Conservation (phyloP, 805 yeast genomes). For the Saccharomycopsis olivae region DNA sequence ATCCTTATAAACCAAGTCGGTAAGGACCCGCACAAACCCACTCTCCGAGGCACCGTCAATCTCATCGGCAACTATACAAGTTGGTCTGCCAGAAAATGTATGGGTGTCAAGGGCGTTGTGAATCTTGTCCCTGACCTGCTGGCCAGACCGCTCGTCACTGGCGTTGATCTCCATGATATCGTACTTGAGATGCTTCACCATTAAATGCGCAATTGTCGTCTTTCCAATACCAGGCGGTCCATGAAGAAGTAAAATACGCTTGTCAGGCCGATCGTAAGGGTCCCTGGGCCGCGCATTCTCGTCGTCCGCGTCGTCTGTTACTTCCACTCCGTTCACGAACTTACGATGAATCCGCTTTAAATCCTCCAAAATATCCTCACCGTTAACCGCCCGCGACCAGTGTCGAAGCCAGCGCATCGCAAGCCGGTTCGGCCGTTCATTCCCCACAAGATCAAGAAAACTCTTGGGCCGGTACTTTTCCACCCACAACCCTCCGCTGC, state of each 20-base stretch:
- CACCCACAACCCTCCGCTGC: slow-evolving; percentile 31
- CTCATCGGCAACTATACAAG: slow-evolving; percentile 81
- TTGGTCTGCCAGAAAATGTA: slow-evolving; percentile 61
- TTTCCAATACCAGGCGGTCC: slow-evolving; percentile 96
- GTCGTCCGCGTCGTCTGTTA: slow-evolving; percentile 3
- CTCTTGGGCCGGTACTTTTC: slow-evolving; percentile 59
- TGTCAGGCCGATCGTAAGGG: slow-evolving; percentile 46
- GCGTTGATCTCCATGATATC: slow-evolving; percentile 81
- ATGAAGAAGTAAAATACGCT: slow-evolving; percentile 60
- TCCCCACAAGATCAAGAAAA: slow-evolving; percentile 61
- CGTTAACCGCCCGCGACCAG: slow-evolving; percentile 54
- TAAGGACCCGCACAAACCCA: slow-evolving; percentile 46
- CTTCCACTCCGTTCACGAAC: slow-evolving; percentile 10
- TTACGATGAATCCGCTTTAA: slow-evolving; percentile 15
- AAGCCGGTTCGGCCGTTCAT: slow-evolving; percentile 50
- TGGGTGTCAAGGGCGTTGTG: slow-evolving; percentile 54
- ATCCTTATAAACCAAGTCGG: slow-evolving; percentile 55
- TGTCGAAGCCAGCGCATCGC: slow-evolving; percentile 54
- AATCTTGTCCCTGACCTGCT: slow-evolving; percentile 42
- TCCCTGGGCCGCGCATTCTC: slow-evolving; percentile 25
- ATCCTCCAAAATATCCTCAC: slow-evolving; percentile 29
- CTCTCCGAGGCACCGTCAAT: slow-evolving; percentile 70
- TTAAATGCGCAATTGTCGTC: slow-evolving; percentile 76
- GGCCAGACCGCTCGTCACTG: slow-evolving; percentile 60
- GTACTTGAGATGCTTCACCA: slow-evolving; percentile 76